Evolutionary conservation across 2,329 filamentous ascomycete genomes (phyloP).

Genomic region (Aureobasidium leucospermi): DNA sequence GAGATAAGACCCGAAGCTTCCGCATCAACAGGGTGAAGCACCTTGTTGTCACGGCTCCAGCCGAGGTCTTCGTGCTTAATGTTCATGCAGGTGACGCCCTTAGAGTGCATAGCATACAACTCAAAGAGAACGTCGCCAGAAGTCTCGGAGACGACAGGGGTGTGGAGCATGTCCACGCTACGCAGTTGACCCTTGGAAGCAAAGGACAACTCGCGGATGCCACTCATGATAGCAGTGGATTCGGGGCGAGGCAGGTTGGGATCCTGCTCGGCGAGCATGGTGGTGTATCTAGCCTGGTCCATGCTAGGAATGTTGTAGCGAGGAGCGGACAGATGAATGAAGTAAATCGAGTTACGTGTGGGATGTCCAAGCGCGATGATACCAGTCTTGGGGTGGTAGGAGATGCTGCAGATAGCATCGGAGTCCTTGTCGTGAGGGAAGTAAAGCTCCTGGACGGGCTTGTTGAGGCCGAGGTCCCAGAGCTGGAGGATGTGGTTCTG

Average conservation of each 20-base stretch:
- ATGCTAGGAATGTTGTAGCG: slow-evolving; percentile 76
- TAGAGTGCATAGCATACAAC: slow-evolving; percentile 95
- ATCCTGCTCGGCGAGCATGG: slow-evolving; percentile 67
- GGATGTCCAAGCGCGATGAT: slow-evolving; percentile 95
- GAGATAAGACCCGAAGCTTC: slow-evolving; percentile 65
- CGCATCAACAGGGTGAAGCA: slow-evolving; percentile 70
- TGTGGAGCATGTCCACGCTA: slow-evolving; percentile 81
- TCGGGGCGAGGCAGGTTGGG: slow-evolving; percentile 72
- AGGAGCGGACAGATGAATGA: slow-evolving; percentile 88
- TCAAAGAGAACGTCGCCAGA: slow-evolving; percentile 79
- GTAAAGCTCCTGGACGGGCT: slow-evolving; percentile 94
- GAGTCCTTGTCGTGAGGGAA: slow-evolving; percentile 93
- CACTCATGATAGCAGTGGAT: slow-evolving; percentile 94
- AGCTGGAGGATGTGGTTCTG: slow-evolving; percentile 98
- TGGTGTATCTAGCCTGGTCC: slow-evolving; percentile 82
- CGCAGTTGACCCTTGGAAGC: slow-evolving; percentile 77
- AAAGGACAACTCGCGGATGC: slow-evolving; percentile 91
- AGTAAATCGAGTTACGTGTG: slow-evolving; percentile 94
- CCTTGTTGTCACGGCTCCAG: slow-evolving; percentile 86
- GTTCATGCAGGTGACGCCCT: slow-evolving; percentile 83
- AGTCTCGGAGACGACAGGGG: slow-evolving; percentile 45
- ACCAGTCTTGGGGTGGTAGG: slow-evolving; percentile 84
- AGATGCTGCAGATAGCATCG: slow-evolving; percentile 94
- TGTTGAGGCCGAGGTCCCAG: slow-evolving; percentile 92
- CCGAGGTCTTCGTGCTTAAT: slow-evolving; percentile 86